Evolutionary conservation across 2,329 filamentous ascomycete genomes (phyloP), one percentile per base, ranked within the genome.

Genomic region (Tricladium varicosporioides): DNA sequence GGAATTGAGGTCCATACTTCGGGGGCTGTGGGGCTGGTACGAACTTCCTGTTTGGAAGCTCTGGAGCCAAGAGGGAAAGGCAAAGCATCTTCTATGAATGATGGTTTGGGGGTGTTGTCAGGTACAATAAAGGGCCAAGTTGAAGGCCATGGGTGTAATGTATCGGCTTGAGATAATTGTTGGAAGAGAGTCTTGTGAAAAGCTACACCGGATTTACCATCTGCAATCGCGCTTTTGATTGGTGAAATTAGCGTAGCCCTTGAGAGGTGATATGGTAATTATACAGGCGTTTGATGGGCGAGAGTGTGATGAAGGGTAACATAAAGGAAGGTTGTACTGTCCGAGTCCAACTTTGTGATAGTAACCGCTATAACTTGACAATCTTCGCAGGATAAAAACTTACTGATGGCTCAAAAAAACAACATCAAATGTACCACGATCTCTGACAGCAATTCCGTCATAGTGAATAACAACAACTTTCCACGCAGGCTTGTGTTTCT

Each of bases 111-210:
- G 5, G 53, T 51, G 7, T 16, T 47, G 7, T 19, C 5, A 0
- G 61, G 54, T 1, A 64, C 46, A 1, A 27, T 33, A 15, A 52
- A 54, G 8, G 61, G 61, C 64, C 62, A 65, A 15, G 44, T 15
- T 14, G 31, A 42, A 5, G 46, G 22, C 2, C 9, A 33, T 5
- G 19, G 32, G 19, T 10, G 32, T 14, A 1, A 44, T 11, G 14
- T 31, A 4, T 15, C 14, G 18, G n/a, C 56, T 27, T 58, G 31
- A 4, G 53, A 46, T 2, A 67, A 46, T n/a, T 56, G 51, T 13
- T 56, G 18, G 13, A 56, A 54, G 13, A 67, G 44, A 9, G 60
- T 57, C 16, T 53, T 60, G 22, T 64, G 64, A 22, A 67, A 66
- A 14, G 56, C 54, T 1, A 49, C 56, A 47, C 50, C 51, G 47